These are phyloP conservation scores for Hippophae rhamnoides DNA, from an alignment of 306 rosid species.

Conservation along the genomic window DNA sequence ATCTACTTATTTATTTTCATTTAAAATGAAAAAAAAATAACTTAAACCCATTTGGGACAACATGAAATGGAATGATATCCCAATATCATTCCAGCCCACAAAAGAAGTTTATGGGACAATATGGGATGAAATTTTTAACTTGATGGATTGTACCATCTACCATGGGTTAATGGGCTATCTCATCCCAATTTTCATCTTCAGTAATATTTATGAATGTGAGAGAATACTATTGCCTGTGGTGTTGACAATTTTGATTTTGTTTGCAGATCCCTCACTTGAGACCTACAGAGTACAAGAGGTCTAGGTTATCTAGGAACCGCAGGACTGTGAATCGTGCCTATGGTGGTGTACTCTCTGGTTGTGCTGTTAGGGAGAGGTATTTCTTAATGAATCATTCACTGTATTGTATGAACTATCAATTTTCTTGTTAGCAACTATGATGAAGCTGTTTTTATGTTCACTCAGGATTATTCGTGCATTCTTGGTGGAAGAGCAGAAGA, in stretches of 20 bases:
- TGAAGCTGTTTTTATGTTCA: not conserved
- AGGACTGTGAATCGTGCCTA: constrained; percentile 73
- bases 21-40: no score
- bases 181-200: no score
- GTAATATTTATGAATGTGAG: not conserved
- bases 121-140: no score
- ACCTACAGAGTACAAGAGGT: constrained; percentile 78
- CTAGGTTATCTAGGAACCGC: constrained; percentile 69
- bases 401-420: no score
- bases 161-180: no score
- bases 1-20: no score
- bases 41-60: no score
- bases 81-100: no score
- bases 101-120: no score
- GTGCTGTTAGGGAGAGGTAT: constrained; percentile 83
- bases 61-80: no score
- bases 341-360: constrained; percentile 77
- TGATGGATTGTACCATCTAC: no score
- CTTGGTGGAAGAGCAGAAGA: constrained; percentile 85
- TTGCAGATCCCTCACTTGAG: constrained; percentile 81
- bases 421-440: no score
- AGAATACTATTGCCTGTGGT: not conserved
- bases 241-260: not conserved
- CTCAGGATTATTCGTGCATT: constrained; percentile 72
- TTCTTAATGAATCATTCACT: not conserved